Evolutionary conservation across 345 rosid species (phyloP).

Genomic region (Hirschfeldia incana): DNA sequence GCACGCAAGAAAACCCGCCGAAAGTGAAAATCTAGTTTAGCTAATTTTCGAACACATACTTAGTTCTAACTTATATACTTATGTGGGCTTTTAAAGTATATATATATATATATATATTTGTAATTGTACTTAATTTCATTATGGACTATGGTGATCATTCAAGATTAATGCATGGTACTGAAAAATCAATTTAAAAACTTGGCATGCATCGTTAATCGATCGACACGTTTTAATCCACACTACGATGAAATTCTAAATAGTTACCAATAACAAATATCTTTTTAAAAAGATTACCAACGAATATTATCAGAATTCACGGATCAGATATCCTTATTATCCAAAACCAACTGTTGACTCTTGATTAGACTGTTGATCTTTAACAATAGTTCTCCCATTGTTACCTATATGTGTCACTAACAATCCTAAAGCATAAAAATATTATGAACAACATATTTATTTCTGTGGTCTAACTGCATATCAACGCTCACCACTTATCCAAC

Average conservation of each 20-base stretch:
- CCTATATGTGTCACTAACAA: not conserved
- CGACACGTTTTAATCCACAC: not conserved
- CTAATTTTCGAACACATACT: slow-evolving; percentile 4
- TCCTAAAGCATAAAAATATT: not conserved
- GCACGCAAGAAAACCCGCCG: not conserved
- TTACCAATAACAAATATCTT: not conserved
- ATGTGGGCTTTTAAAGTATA: not conserved
- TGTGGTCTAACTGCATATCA: not conserved
- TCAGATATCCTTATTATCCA: not conserved
- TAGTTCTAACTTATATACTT: not conserved
- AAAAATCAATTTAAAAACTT: not conserved
- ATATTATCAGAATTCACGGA: not conserved
- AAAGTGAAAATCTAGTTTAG: slow-evolving; percentile 14
- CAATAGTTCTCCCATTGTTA: not conserved
- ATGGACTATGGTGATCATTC: not conserved
- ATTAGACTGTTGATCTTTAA: not conserved
- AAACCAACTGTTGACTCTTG: not conserved
- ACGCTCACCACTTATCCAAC: not conserved
- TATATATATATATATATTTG: no score
- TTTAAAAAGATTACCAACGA: not conserved
- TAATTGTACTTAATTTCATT: not conserved
- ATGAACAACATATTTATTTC: not conserved
- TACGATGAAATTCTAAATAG: not conserved
- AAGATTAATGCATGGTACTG: not conserved
- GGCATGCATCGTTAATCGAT: not conserved